Conservation (phyloP, 192 early-diverging fungal species). For the Coemansia asiatica region DNA sequence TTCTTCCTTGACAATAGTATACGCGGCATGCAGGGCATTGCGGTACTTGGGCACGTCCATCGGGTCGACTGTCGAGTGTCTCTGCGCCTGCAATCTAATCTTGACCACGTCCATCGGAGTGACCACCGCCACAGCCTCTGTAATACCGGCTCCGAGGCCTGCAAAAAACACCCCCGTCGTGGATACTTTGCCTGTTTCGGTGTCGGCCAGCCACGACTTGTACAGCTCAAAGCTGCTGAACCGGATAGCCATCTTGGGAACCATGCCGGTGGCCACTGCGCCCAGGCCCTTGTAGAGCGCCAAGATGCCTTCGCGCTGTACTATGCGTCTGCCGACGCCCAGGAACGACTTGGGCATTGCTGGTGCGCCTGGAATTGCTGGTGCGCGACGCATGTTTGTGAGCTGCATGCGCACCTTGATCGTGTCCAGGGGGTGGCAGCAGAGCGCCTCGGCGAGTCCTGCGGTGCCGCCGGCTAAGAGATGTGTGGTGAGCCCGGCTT, state of each 20-base stretch:
- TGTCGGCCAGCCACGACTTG: constrained; percentile 75
- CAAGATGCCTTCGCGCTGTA: constrained; percentile 80
- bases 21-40: constrained; percentile 88
- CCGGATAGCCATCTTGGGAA: constrained; percentile 99
- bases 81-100: constrained; percentile 95
- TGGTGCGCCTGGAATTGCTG: constrained; percentile 3
- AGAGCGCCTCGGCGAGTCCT: constrained; percentile 85
- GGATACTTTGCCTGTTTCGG: constrained; percentile 63
- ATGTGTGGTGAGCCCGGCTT: constrained; percentile 73
- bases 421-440: constrained; percentile 94
- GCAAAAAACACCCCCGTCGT: constrained; percentile 75
- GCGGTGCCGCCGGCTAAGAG: constrained; percentile 87
- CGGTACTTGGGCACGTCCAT: constrained; percentile 96
- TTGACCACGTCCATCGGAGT: constrained; percentile 99
- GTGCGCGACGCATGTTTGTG: constrained; percentile 58
- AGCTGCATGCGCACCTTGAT: constrained; percentile 98
- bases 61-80: constrained; percentile 95
- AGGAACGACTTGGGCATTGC: constrained; percentile 64
- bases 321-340: constrained; percentile 81
- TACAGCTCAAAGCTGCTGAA: constrained; percentile 96
- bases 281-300: constrained; percentile 97
- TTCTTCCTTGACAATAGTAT: constrained; percentile 90
- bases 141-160: constrained; percentile 88
- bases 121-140: constrained; percentile 91
- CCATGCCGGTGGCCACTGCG: constrained; percentile 93